Percentiles rank a stretch among this genome's conserved stretches.
phyloP scores from a whole-genome alignment of 106 monocot species.

The Platanthera zijinensis region DNA sequence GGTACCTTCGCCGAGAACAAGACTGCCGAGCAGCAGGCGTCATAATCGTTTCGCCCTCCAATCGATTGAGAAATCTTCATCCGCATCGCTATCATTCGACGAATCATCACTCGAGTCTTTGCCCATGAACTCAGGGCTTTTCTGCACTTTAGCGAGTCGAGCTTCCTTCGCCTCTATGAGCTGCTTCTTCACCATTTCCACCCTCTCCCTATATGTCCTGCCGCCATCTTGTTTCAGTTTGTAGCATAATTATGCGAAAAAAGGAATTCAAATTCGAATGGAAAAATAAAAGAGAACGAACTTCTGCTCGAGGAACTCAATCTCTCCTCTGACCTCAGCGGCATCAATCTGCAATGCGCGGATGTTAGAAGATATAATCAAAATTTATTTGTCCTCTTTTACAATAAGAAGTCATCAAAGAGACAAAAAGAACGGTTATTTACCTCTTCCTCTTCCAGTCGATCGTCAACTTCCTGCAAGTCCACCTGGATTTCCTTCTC shows the following conservation, averaged over 20 bases:
- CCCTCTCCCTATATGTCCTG: conserved; percentile 66
- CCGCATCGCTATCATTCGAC: conserved; percentile 46
- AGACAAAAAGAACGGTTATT: background rate
- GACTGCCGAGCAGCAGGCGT: background rate
- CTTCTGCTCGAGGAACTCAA: conserved; percentile 69
- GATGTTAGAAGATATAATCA: background rate
- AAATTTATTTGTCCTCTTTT: background rate
- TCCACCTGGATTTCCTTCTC: conserved; percentile 91
- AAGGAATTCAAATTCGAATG: background rate
- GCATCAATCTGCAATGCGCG: conserved; percentile 67
- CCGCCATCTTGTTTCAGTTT: background rate
- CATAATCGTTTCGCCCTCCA: conserved; percentile 90
- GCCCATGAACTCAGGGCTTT: conserved; percentile 38
- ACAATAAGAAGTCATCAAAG: background rate
- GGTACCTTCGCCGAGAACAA: too few species aligned
- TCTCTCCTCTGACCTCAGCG: conserved; percentile 64
- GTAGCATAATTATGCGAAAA: too few species aligned
- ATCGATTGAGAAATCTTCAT: conserved; percentile 58
- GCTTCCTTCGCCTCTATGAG: conserved; percentile 53
- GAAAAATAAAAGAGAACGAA: conserved; percentile 15
- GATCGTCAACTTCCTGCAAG: conserved; percentile 82
- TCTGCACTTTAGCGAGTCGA: conserved; percentile 33
- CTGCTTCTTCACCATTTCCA: conserved; percentile 81
- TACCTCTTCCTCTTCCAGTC: conserved; percentile 96
- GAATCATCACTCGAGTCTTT: conserved; percentile 53